These are phyloP conservation scores for Populus hybrid DNA, from an alignment of 441 rosid species.

Conservation along the genomic window DNA sequence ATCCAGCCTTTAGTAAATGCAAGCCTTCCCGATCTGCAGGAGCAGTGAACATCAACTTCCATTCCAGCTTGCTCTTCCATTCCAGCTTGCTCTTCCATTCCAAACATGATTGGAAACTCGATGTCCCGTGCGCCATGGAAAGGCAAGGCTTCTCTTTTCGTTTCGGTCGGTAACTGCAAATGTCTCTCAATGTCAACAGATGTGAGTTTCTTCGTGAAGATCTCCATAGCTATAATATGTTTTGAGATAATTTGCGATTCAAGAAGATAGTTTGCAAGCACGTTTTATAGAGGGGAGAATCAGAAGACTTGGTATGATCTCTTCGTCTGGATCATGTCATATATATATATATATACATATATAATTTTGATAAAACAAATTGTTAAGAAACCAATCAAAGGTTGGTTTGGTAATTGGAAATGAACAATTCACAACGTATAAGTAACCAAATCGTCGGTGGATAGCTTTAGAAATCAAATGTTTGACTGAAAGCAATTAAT, in stretches of 20 bases:
- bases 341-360: no score
- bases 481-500: no score
- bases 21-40: not conserved
- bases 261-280: not conserved
- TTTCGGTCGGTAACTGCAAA: not conserved
- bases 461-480: no score
- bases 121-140: rapidly evolving
- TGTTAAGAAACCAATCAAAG: not conserved
- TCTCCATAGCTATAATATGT: not conserved
- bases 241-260: not conserved
- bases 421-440: no score
- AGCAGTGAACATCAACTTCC: not conserved
- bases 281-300: no score
- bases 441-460: no score
- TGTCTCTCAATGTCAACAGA: not conserved
- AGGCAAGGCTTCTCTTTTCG: not conserved
- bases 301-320: no score
- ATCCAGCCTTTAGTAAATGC: not conserved
- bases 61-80: not conserved
- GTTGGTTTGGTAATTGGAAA: no score
- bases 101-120: not conserved
- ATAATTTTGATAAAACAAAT: no score
- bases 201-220: not conserved
- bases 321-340: no score
- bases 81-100: no score